Evolutionary conservation across 805 yeast species (phyloP).

Genomic region (Monosporozyma yasuniensis): DNA sequence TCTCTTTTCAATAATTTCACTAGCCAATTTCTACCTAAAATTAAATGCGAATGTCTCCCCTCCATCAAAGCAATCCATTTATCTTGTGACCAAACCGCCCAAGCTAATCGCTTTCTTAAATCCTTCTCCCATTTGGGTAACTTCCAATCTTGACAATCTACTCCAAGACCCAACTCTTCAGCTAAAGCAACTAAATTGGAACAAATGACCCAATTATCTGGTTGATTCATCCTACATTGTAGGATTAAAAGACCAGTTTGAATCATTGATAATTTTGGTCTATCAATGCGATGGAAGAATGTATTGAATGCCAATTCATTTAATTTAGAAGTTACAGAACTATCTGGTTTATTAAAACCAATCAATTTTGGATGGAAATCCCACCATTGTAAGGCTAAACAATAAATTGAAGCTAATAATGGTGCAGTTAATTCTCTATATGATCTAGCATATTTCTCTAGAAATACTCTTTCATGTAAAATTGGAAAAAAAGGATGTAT

Average conservation of each 20-base stretch:
- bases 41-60: slow-evolving; percentile 75
- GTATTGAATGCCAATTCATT: slow-evolving; percentile 58
- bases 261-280: slow-evolving; percentile 86
- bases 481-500: slow-evolving; percentile 91
- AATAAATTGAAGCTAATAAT: slow-evolving; percentile 79
- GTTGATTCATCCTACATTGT: slow-evolving; percentile 48
- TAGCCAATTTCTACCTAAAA: slow-evolving; percentile 68
- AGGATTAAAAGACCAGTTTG: slow-evolving; percentile 78
- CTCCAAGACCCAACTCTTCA: slow-evolving; percentile 83
- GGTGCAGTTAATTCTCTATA: slow-evolving; percentile 91
- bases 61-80: slow-evolving; percentile 82
- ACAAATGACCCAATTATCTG: slow-evolving; percentile 76
- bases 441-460: slow-evolving; percentile 85
- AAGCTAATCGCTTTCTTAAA: slow-evolving; percentile 74
- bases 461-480: slow-evolving; percentile 79
- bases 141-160: slow-evolving; percentile 88
- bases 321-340: slow-evolving; percentile 41
- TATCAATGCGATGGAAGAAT: slow-evolving; percentile 62
- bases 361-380: slow-evolving; percentile 60
- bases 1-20: slow-evolving; percentile 57
- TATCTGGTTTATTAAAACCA: slow-evolving; percentile 68
- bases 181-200: slow-evolving; percentile 82
- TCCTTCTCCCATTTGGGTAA: slow-evolving; percentile 94
- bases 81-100: slow-evolving; percentile 93
- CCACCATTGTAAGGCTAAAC: slow-evolving; percentile 91